Conservation (phyloP, 2,329 filamentous ascomycete genomes). For the Botrytis pseudocinerea region DNA sequence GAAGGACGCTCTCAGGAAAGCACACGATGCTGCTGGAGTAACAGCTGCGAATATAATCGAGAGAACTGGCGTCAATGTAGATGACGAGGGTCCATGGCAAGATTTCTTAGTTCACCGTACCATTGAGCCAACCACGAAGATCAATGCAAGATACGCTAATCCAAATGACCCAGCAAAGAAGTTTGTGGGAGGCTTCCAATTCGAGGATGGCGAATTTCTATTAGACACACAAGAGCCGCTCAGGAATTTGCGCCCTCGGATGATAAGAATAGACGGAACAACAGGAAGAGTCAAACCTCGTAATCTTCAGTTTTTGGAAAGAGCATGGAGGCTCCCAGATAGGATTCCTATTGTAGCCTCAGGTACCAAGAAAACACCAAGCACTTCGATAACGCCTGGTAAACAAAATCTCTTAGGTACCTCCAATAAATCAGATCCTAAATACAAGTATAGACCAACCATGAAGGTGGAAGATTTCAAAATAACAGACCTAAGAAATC, state of each 20-base stretch:
- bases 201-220: conserved; percentile 8
- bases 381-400: accelerated
- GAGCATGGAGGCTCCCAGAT: background rate
- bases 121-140: background rate
- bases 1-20: background rate
- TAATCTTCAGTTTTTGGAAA: background rate
- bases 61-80: background rate
- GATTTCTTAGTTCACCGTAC: background rate
- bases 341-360: background rate
- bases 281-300: conserved; percentile 8
- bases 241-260: accelerated
- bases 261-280: conserved; percentile 3
- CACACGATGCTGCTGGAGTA: background rate
- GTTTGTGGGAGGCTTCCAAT: background rate
- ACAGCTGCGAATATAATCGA: background rate
- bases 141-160: background rate
- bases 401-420: background rate
- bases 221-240: background rate
- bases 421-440: background rate
- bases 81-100: background rate
- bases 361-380: background rate
- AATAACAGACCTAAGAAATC: background rate
- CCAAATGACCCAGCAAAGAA: background rate
- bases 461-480: background rate
- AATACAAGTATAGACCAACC: background rate